Conservation (phyloP, 2,329 filamentous ascomycete species). For the Dactylonectria estremocensis region DNA sequence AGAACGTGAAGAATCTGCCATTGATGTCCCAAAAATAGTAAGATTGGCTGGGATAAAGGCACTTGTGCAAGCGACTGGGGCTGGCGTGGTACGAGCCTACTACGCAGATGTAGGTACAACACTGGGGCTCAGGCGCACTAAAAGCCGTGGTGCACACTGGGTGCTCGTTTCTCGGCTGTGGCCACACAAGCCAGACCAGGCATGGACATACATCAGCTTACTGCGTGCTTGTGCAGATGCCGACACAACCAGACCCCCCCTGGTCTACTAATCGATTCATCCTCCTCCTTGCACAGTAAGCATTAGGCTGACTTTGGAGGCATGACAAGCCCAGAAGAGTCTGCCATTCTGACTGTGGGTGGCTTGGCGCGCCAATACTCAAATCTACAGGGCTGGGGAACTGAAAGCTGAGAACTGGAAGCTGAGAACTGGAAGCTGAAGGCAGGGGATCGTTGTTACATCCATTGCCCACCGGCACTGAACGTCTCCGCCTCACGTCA, state of each 20-base stretch:
- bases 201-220: slow-evolving; percentile 27
- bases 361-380: slow-evolving; percentile 20
- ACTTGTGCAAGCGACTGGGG: slow-evolving; percentile 34
- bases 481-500: slow-evolving; percentile 34
- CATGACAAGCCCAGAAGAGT: slow-evolving; percentile 10
- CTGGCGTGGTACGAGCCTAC: slow-evolving; percentile 31
- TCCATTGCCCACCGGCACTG: slow-evolving; percentile 17
- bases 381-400: slow-evolving; percentile 23
- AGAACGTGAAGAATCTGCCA: slow-evolving; percentile 37
- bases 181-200: neutral
- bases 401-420: neutral
- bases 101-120: slow-evolving; percentile 11
- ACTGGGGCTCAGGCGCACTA: slow-evolving; percentile 41
- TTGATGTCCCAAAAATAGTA: slow-evolving; percentile 46
- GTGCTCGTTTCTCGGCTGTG: slow-evolving; percentile 9
- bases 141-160: neutral
- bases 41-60: slow-evolving; percentile 41
- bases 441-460: neutral
- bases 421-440: slow-evolving; percentile 12
- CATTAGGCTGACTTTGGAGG: slow-evolving; percentile 20
- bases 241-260: slow-evolving; percentile 14
- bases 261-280: slow-evolving; percentile 8
- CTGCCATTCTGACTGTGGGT: slow-evolving; percentile 20
- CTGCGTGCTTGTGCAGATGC: slow-evolving; percentile 7
- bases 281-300: slow-evolving; percentile 23